Base-by-base conservation (phyloP, 2,329 filamentous ascomycete species). In the Stenocarpella maydis region DNA sequence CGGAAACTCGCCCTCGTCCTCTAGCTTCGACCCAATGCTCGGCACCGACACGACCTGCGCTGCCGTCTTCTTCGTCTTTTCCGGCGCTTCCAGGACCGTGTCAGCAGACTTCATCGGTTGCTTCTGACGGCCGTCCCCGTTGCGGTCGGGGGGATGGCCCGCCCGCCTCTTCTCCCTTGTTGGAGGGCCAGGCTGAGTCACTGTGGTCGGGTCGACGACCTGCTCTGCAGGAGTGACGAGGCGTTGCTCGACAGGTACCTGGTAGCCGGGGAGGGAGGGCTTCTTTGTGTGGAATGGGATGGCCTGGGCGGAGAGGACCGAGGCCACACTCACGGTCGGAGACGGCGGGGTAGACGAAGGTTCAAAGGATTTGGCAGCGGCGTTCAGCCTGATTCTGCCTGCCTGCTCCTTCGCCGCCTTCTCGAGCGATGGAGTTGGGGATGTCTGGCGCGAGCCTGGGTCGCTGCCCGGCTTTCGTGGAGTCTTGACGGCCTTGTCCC, bases 291-390 rank as follows among this genome's bases (percentile, higher is more conserved):
- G 69, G 39, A 31, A 39, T 10, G 65, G 31, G 8, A 31, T 54
- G 21, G 58, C 37, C 24, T 31, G 21, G 14, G 39, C 39, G 28
- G 64, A 39, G 8, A 43, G 21, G 39, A 39, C 45, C 19, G 69
- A 65, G 19, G 19, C 24, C 10, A 41, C 53, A 9, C 53, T 63
- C 31, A 8, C 15, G 7, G 61, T 15, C 2, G 66, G 53, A n/a
- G 69, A 69, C 2, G 66, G 37, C 12, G 63, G 45, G 3, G 45
- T n/a, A 17, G 66, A 52, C 8, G 65, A 47, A 10, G 72, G 71
- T 2, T 68, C 45, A 21, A 74, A 75, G 41, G 71, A 55, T 54
- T 71, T 65, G 28, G 73, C 73, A 2, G 64, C 47, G 1, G 74
- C 73, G 55, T 74, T 74, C 24, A 74, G 43, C 19, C 21, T 53